Conservation (phyloP, 768 basidiomycete genomes). For the Gyrodon lividus region DNA sequence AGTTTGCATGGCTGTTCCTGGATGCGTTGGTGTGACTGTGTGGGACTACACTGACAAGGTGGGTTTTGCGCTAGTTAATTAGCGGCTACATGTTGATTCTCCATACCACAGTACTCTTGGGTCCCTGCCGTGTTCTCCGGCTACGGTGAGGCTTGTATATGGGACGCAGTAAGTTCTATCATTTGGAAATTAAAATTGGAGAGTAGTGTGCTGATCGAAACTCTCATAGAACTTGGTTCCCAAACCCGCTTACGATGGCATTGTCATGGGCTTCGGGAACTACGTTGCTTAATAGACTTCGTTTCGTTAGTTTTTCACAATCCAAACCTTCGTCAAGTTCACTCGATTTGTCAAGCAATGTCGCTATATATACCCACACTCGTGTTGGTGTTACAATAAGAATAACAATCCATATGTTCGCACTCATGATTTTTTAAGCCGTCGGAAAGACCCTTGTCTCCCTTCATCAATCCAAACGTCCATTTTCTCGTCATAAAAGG, state of each 20-base stretch:
- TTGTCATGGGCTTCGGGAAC: conserved; percentile 8
- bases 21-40: conserved; percentile 38
- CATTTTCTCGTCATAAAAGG: conserved; percentile 68
- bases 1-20: conserved; percentile 46
- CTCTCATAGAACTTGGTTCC: conserved; percentile 10
- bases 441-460: conserved; percentile 37
- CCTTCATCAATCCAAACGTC: conserved; percentile 63
- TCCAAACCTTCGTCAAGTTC: not conserved
- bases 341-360: too few relatives aligned
- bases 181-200: not conserved
- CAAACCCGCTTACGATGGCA: conserved; percentile 18
- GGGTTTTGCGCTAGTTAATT: conserved; percentile 9
- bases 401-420: not conserved
- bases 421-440: too few relatives aligned
- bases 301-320: not conserved
- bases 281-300: not conserved
- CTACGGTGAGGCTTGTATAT: conserved; percentile 17
- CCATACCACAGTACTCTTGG: conserved; percentile 16
- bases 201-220: not conserved
- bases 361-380: conserved; percentile 5
- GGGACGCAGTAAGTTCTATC: conserved; percentile 11
- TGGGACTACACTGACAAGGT: conserved; percentile 44
- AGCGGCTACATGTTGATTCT: conserved; percentile 11
- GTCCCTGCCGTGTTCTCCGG: conserved; percentile 5
- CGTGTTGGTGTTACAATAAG: not conserved